phyloP scores from a whole-genome alignment of 164 flowering plant genomes.

The Umbellularia californica region DNA sequence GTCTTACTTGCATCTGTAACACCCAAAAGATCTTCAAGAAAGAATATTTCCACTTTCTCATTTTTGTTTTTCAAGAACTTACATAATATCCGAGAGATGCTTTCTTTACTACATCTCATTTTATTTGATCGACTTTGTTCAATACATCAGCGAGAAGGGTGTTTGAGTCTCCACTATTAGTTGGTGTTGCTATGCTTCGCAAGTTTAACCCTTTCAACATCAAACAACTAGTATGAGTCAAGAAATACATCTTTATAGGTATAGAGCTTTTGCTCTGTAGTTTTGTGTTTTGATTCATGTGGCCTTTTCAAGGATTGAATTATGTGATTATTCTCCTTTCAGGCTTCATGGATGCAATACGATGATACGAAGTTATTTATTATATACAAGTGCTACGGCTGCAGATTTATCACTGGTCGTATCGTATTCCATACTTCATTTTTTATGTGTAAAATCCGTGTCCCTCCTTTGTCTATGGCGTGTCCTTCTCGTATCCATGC shows the following conservation, averaged over 20 bases:
- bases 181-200: slow-evolving; percentile 3
- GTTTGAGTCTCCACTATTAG: background rate
- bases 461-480: too few species aligned
- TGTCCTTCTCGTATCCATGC: too few species aligned
- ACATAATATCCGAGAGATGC: too few species aligned
- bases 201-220: slow-evolving; percentile 43
- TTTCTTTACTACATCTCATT: slow-evolving; percentile 31
- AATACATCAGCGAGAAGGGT: slow-evolving; percentile 10
- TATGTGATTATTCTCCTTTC: slow-evolving; percentile 16
- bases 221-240: slow-evolving; percentile 47
- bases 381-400: too few species aligned
- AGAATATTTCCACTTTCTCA: too few species aligned
- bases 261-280: slow-evolving; percentile 55
- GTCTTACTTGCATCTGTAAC: too few species aligned
- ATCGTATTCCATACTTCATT: too few species aligned
- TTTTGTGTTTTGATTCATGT: slow-evolving; percentile 54
- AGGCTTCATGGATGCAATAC: slow-evolving; percentile 1
- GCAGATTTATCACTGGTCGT: too few species aligned
- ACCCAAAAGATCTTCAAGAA: too few species aligned
- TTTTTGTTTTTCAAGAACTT: too few species aligned
- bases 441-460: too few species aligned
- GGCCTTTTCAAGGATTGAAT: slow-evolving; percentile 50
- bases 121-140: slow-evolving; percentile 42
- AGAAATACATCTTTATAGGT: slow-evolving; percentile 44
- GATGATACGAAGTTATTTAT: slow-evolving; percentile 2